Base-by-base conservation (phyloP, 1,284 basidiomycete species). In the Meira nashicola region DNA sequence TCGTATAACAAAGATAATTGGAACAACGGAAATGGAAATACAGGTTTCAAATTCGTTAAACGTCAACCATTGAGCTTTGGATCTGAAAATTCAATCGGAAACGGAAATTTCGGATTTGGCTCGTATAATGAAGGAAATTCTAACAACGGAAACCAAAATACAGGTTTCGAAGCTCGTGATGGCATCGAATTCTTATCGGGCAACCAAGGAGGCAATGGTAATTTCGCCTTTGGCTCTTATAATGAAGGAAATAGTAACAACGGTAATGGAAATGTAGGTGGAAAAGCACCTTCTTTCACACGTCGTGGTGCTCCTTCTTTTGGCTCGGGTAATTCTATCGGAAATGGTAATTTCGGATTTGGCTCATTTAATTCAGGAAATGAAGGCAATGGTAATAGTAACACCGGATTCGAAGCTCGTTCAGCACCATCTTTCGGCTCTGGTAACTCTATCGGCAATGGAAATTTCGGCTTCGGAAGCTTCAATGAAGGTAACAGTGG, bases 1-100 rank as follows among this genome's bases (percentile, higher is more conserved):
- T 41, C 40, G 12, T 41, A 41, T n/a, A 41, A 41, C 40, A 41
- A n/a, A 12, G 40, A n/a, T 12, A 41, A 41, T n/a, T 14, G n/a
- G 40, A n/a, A 41, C 40, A 41, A 41, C 40, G 40, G 40, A 12
- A 41, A 41, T 41, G 40, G 40, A 41, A 41, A 41, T n/a, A 41
- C n/a, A n/a, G 28, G 28, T 33, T 33, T 33, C 28, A 33, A 33
- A 33, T 33, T 8, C 28, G 8, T 4, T 3, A 33, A 8, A 33
- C 3, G 28, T 33, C 4, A 3, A 33, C 28, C 28, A 33, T 17
- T 44, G 4, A 44, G 23, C 43, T 44, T 44, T 25, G 43, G 43
- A 17, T 17, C n/a, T n/a, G 9, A 44, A 25, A 44, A 44, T 25
- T 44, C 43, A 3, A 17, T 44, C 17, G 2, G 3, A 9, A 44